Percentiles rank a stretch among this genome's conserved stretches.
phyloP scores from a whole-genome alignment of 108 stramenopile genomes.

The Aureococcus anophagefferens region DNA sequence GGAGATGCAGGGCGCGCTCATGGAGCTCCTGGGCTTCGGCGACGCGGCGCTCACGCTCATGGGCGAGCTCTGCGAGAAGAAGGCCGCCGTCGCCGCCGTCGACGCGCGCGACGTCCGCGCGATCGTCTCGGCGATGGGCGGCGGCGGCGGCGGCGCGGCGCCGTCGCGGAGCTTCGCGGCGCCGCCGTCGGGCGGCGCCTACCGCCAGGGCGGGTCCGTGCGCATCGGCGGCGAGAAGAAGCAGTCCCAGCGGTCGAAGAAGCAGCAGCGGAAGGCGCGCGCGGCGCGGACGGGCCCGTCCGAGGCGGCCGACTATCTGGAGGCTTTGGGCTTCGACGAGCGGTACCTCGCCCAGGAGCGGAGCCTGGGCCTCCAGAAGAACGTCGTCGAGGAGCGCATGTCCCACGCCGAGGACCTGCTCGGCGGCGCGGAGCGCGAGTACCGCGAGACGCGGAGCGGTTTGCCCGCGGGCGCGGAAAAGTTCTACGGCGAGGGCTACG shows the following conservation, averaged over 20 bases:
- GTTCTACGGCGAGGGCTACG: conserved; percentile 42
- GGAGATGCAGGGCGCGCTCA: neutral
- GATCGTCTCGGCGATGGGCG: neutral
- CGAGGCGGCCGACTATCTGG: conserved; percentile 29
- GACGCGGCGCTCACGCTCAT: neutral
- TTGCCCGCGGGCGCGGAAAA: neutral
- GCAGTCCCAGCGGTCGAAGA: neutral
- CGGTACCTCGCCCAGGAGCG: conserved; percentile 35
- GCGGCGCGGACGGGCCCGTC: conserved; percentile 3
- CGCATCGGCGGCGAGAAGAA: neutral
- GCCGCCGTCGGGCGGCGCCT: neutral
- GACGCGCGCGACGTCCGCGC: neutral
- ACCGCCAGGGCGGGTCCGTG: neutral
- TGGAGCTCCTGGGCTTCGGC: neutral
- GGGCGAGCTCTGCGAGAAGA: neutral
- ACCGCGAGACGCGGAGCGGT: conserved; percentile 4
- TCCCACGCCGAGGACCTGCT: conserved; percentile 41
- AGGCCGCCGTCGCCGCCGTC: neutral
- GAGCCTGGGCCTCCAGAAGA: conserved; percentile 37
- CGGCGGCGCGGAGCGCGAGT: conserved; percentile 55
- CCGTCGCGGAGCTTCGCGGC: neutral
- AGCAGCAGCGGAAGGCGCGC: neutral
- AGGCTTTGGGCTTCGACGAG: conserved; percentile 29
- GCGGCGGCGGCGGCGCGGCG: neutral
- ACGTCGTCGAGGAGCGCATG: conserved; percentile 26